phyloP scores from a whole-genome alignment of 2,329 filamentous ascomycete species.

The Myrmaecium sp. region DNA sequence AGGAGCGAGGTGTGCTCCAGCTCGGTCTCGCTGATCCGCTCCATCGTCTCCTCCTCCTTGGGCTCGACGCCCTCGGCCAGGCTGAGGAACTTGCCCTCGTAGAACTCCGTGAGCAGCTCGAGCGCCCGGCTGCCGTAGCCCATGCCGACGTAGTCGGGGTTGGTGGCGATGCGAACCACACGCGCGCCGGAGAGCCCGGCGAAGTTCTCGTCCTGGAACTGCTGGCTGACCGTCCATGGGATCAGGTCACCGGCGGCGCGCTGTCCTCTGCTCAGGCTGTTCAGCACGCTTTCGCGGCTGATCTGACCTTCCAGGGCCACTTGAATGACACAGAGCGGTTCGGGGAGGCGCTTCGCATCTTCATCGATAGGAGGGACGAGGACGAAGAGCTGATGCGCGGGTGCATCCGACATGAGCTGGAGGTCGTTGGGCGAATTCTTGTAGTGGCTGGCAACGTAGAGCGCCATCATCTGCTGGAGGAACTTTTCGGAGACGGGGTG shows the following conservation, averaged over 20 bases:
- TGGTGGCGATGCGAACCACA: slow-evolving; percentile 86
- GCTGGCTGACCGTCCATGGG: slow-evolving; percentile 92
- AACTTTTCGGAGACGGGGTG: slow-evolving; percentile 95
- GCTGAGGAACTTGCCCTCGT: slow-evolving; percentile 78
- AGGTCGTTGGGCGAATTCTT: slow-evolving; percentile 97
- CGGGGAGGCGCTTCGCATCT: slow-evolving; percentile 61
- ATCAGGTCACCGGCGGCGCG: slow-evolving; percentile 85
- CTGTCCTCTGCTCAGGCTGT: slow-evolving; percentile 74
- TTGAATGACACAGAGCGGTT: slow-evolving; percentile 88
- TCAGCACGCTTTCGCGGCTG: slow-evolving; percentile 80
- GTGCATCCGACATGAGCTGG: slow-evolving; percentile 96
- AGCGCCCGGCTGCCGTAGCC: slow-evolving; percentile 86
- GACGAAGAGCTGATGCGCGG: slow-evolving; percentile 90
- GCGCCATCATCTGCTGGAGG: slow-evolving; percentile 91
- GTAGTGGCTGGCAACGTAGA: slow-evolving; percentile 95
- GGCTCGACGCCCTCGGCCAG: slow-evolving; percentile 58
- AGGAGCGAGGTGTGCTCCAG: slow-evolving; percentile 59
- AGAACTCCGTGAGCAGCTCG: slow-evolving; percentile 77
- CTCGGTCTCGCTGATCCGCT: slow-evolving; percentile 67
- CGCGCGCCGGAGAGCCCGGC: slow-evolving; percentile 82
- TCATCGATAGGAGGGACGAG: slow-evolving; percentile 74
- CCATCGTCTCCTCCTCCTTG: slow-evolving; percentile 42
- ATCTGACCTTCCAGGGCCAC: slow-evolving; percentile 90
- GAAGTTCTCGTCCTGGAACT: slow-evolving; percentile 96
- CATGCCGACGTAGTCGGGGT: slow-evolving; percentile 83